Evolutionary conservation across 306 rosid genomes (phyloP).

Genomic region (Corylus heterophylla): DNA sequence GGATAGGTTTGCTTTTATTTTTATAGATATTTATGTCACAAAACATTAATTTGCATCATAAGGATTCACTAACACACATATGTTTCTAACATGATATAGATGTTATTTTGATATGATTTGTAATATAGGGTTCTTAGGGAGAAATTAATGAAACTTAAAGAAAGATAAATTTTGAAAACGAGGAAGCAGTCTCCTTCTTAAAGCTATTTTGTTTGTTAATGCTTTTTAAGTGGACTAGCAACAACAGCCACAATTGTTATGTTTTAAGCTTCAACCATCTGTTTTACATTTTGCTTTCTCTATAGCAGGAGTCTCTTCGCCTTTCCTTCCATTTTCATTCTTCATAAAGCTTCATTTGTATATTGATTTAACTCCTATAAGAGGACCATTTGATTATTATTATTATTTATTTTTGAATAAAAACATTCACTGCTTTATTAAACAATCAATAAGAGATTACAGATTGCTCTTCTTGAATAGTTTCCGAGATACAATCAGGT

Average conservation of each 20-base stretch:
- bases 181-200: not conserved
- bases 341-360: not conserved
- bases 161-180: not conserved
- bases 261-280: not conserved
- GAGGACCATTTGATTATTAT: not conserved
- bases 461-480: too few relatives aligned
- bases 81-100: not conserved
- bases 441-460: too few relatives aligned
- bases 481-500: too few relatives aligned
- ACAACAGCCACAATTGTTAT: not conserved
- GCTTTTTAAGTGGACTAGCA: slow-evolving; percentile 14
- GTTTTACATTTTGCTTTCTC: slow-evolving; percentile 3
- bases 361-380: not conserved
- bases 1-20: slow-evolving; percentile 17
- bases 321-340: not conserved
- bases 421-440: too few relatives aligned
- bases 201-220: not conserved
- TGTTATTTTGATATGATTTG: not conserved
- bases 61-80: not conserved
- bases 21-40: not conserved
- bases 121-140: not conserved
- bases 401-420: too few relatives aligned
- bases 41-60: not conserved
- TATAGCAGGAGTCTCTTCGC: not conserved
- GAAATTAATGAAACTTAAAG: not conserved